These are phyloP conservation scores for Lentinula detonsa DNA, from an alignment of 768 basidiomycete species.

Conservation along the genomic window DNA sequence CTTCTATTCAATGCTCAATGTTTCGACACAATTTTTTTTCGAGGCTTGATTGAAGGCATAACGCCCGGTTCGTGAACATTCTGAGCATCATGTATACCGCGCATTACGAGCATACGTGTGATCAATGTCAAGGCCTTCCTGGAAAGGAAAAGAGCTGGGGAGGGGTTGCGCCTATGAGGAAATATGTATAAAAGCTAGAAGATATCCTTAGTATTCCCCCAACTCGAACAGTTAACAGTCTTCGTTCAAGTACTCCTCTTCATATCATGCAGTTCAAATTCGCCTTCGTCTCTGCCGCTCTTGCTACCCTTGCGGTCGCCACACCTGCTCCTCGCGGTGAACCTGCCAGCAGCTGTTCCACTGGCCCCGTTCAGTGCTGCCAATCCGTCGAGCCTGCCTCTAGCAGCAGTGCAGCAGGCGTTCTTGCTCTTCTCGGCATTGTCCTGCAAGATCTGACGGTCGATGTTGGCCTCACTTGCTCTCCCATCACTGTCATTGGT, in stretches of 20 bases:
- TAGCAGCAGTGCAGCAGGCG: neutral
- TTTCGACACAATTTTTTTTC: neutral
- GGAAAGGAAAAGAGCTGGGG: neutral
- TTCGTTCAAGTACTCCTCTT: neutral
- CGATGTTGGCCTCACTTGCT: slow-evolving; percentile 1
- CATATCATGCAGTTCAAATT: slow-evolving; percentile 6
- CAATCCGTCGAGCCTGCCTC: slow-evolving; percentile 16
- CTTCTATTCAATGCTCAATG: neutral
- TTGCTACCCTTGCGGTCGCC: neutral
- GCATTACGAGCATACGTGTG: neutral
- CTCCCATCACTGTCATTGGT: slow-evolving; percentile 1
- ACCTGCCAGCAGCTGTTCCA: neutral
- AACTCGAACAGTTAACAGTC: slow-evolving; percentile 4
- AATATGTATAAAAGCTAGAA: slow-evolving; percentile 1
- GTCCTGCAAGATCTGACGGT: slow-evolving; percentile 44
- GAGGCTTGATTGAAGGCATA: neutral
- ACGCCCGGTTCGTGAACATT: neutral
- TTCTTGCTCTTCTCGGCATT: slow-evolving; percentile 14
- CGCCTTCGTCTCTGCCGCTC: neutral
- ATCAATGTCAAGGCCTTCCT: no score
- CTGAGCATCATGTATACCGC: neutral
- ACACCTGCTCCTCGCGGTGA: neutral
- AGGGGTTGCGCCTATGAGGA: no score
- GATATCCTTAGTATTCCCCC: neutral
- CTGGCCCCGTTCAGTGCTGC: slow-evolving; percentile 2